Evolutionary conservation across 192 early-diverging fungal species (phyloP), one percentile per base, ranked within the genome.

Genomic region (Anaeromyces robustus): DNA sequence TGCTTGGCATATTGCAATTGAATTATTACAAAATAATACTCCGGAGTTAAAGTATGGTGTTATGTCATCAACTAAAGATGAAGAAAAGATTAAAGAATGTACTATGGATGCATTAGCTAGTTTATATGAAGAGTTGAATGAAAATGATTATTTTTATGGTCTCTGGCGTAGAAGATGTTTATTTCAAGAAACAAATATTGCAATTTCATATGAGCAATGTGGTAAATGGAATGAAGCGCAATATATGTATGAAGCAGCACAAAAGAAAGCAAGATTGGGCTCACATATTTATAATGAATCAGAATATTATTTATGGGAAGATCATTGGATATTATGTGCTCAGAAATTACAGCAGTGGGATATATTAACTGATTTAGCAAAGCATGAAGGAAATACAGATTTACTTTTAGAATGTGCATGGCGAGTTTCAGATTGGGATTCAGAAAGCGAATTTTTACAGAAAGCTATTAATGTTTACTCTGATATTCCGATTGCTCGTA

Each of bases 271-370:
- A 12, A 87, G 96, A 30, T 93, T 90, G 4, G 94, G 95, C 0
- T 90, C 91, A 3, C 83, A 96, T 34, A 94, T 94, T 19, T 98
- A 96, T 81, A 92, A 92, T 30, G 98, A 99, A 85, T 91, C 95
- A 3, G 98, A 99, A 80, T 99, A 98, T 85, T 89, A 89, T 30
- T 85, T 99, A 29, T 99, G 98, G 98, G 98, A 99, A 87, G 92
- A 96, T 79, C 95, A 96, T 79, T 99, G 98, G 98, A 90, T 98
- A 29, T 85, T 86, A 31, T 95, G 94, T 77, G 93, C 97, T 0
- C 89, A 97, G 81, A 92, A 93, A 43, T 85, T 99, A 29, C 97
- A 99, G 85, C 95, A 94, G 84, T 99, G 98, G 98, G 98, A 99
- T 80, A 93, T 98, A 81, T 87, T 99, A 77, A 87, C 89, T 12